Percentiles rank a stretch among this genome's conserved stretches.
These are phyloP conservation scores for Draba incana DNA, from an alignment of 345 rosid species.

Conservation along the genomic window DNA sequence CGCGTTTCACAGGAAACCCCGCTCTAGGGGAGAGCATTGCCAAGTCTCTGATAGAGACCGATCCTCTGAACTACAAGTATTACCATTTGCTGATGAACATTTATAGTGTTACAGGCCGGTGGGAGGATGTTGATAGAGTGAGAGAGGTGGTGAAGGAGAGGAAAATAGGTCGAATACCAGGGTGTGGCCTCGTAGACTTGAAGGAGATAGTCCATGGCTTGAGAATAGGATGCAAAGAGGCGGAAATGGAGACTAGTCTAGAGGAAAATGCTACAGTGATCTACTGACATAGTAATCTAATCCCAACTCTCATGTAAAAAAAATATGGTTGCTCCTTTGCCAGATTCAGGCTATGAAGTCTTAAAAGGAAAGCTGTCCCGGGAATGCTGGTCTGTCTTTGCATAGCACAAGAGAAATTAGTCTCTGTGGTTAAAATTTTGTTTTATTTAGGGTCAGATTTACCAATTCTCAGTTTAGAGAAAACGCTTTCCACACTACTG, in stretches of 20 bases:
- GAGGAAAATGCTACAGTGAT: conserved; percentile 26
- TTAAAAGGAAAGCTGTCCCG: conserved; percentile 6
- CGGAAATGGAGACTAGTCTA: conserved; percentile 33
- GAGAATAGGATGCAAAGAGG: conserved; percentile 20
- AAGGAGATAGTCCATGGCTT: conserved; percentile 58
- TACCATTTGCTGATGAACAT: conserved; percentile 62
- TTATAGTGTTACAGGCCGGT: conserved; percentile 58
- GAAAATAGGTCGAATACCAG: conserved; percentile 51
- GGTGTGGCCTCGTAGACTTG: conserved; percentile 67
- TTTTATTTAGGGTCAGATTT: background rate
- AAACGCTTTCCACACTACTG: conserved; percentile 1
- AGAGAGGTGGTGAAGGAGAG: conserved; percentile 52
- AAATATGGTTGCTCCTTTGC: conserved; percentile 6
- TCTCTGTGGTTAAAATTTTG: conserved; percentile 9
- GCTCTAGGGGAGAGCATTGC: conserved; percentile 59
- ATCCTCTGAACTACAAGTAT: conserved; percentile 58
- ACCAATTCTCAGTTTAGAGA: background rate
- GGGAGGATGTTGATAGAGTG: conserved; percentile 60
- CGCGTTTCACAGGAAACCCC: conserved; percentile 54
- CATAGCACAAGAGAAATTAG: conserved; percentile 2
- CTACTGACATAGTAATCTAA: conserved; percentile 21
- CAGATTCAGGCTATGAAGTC: conserved; percentile 26
- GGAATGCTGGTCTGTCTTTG: conserved; percentile 25
- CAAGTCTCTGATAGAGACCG: conserved; percentile 50
- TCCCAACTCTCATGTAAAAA: background rate